Conservation (phyloP, 306 rosid species). For the Trifolium dubium region DNA sequence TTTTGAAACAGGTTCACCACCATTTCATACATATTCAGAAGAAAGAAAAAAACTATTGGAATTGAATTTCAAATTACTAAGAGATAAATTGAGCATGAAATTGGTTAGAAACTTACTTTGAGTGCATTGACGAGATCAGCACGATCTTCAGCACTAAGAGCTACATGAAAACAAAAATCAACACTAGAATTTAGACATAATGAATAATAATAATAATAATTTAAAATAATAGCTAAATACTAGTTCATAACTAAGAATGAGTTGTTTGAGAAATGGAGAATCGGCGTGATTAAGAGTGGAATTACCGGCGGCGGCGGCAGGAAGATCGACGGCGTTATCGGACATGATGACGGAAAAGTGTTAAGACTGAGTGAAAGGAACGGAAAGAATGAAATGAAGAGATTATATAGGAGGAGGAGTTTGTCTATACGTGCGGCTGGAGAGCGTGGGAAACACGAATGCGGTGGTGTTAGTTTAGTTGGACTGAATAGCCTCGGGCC, state of each 20-base stretch:
- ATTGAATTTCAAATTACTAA: background rate
- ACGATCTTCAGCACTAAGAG: conserved; percentile 64
- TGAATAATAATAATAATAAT: too few species aligned
- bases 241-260: too few species aligned
- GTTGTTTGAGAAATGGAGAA: background rate
- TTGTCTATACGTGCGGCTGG: too few species aligned
- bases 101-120: conserved; percentile 38
- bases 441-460: too few species aligned
- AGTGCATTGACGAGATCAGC: conserved; percentile 58
- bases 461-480: too few species aligned
- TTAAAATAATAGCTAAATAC: too few species aligned
- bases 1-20: conserved; percentile 5
- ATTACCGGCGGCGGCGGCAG: conserved; percentile 60
- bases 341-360: conserved; percentile 33
- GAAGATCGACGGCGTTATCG: conserved; percentile 46
- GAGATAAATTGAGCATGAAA: conserved; percentile 5
- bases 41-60: background rate
- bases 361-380: too few species aligned
- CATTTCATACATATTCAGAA: too few species aligned
- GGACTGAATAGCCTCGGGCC: too few species aligned
- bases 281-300: conserved; percentile 11
- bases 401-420: too few species aligned
- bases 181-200: conserved; percentile 15
- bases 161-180: conserved; percentile 34
- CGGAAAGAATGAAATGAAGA: background rate